Conservation (phyloP, 495 filamentous ascomycete species). For the Schizothecium vesticola region DNA sequence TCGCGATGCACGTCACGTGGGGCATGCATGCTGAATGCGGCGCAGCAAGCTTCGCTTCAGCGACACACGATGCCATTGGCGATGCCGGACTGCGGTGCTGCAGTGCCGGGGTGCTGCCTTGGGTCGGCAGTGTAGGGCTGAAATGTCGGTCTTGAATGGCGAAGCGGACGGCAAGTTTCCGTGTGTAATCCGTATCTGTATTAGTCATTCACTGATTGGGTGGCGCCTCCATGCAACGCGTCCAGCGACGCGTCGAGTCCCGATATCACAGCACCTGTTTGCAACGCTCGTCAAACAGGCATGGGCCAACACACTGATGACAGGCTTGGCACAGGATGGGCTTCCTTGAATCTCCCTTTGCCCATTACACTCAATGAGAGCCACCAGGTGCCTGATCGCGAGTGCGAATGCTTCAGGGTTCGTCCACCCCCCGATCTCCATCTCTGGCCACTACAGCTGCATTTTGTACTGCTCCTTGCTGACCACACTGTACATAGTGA, state of each 20-base stretch:
- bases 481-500: background rate
- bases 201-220: background rate
- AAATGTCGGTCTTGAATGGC: background rate
- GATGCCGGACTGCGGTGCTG: background rate
- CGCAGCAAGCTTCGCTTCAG: background rate
- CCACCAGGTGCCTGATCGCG: too few species aligned
- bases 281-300: too few species aligned
- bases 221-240: background rate
- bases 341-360: too few species aligned
- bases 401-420: background rate
- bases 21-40: background rate
- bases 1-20: background rate
- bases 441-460: background rate
- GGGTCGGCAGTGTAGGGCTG: background rate
- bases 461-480: background rate
- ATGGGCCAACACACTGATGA: background rate
- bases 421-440: background rate
- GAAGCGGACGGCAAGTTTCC: background rate
- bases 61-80: background rate
- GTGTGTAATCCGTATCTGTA: background rate
- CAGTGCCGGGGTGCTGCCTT: background rate
- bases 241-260: too few species aligned
- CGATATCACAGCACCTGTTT: too few species aligned
- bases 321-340: too few species aligned
- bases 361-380: too few species aligned